Evolutionary conservation across 768 basidiomycete genomes (phyloP), one percentile per base, ranked within the genome.

Genomic region (Tricholoma terreum): DNA sequence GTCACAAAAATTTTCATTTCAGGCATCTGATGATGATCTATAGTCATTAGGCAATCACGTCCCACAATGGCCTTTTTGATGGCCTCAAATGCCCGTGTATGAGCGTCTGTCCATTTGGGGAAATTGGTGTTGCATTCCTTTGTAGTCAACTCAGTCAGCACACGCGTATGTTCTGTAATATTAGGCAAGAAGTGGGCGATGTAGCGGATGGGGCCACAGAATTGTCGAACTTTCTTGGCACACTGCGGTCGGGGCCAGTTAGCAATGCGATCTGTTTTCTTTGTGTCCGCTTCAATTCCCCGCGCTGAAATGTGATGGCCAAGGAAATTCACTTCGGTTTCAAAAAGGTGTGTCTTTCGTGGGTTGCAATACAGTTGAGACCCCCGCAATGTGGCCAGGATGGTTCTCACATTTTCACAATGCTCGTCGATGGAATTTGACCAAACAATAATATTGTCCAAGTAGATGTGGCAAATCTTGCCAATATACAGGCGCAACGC

Each of bases 151-250:
- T 34, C 31, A 1, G 50, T 52, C n/a, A 52, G 34, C 0, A 48
- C 11, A 69, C 36, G 21, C 31, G 71, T 73, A 40, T 71, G 63
- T 21, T 70, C 62, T 0, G 70, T 67, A 1, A 76, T 61, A 0
- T 50, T 43, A 0, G 74, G 74, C 0, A 76, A 60, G 56, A 73
- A 73, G 2, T 62, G 45, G 0, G 68, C 56, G 0, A 77, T 49
- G 53, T 74, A 78, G 0, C 66, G 58, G 0, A 68, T 65, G 0
- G 77, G 56, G 0, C 75, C 73, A 0, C 77, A 56, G 54, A 75
- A 77, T 5, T 34, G 51, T 7, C 33, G 10, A 17, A 52, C 51
- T 1, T 52, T n/a, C 11, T 33, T 52, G 0, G 21, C 30, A 24
- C 14, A 9, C 12, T 22, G 6, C 12, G 51, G 35, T 12, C 6